Percentiles rank a stretch among this genome's conserved stretches.
Conservation (phyloP, 805 yeast species). For the Candida suzukii region DNA sequence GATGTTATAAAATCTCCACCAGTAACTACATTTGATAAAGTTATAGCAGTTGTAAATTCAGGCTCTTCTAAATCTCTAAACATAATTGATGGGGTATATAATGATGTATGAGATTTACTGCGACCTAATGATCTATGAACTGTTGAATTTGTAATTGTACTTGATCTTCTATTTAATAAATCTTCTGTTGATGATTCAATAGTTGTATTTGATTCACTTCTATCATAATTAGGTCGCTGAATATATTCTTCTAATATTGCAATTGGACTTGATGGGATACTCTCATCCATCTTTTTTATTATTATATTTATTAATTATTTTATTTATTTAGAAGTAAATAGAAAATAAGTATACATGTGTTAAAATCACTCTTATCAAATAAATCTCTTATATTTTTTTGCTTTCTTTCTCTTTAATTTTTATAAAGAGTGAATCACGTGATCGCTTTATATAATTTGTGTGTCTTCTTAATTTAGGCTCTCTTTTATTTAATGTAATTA, state of each 20-base stretch:
- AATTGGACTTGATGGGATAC: conserved; percentile 10
- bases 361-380: too few relatives aligned
- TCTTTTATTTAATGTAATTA: too few relatives aligned
- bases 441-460: too few relatives aligned
- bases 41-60: conserved; percentile 27
- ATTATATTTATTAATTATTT: too few relatives aligned
- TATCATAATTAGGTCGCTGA: conserved; percentile 5
- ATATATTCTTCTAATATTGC: conserved; percentile 19
- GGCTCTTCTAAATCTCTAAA: conserved; percentile 15
- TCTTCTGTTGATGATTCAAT: not conserved
- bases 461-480: too few relatives aligned
- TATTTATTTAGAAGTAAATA: too few relatives aligned
- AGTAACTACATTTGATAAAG: conserved; percentile 10
- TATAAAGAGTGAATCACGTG: too few relatives aligned
- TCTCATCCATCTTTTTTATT: conserved; percentile 2
- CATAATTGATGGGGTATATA: conserved; percentile 12
- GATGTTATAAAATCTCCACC: not conserved
- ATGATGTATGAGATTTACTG: conserved; percentile 13
- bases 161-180: not conserved
- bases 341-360: too few relatives aligned
- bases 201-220: not conserved
- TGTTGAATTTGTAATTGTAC: not conserved
- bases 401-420: too few relatives aligned
- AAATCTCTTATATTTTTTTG: too few relatives aligned
- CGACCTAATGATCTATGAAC: conserved; percentile 4